These are phyloP conservation scores for Solanum neorickii DNA, from an alignment of 257 asterid genomes.

Conservation along the genomic window DNA sequence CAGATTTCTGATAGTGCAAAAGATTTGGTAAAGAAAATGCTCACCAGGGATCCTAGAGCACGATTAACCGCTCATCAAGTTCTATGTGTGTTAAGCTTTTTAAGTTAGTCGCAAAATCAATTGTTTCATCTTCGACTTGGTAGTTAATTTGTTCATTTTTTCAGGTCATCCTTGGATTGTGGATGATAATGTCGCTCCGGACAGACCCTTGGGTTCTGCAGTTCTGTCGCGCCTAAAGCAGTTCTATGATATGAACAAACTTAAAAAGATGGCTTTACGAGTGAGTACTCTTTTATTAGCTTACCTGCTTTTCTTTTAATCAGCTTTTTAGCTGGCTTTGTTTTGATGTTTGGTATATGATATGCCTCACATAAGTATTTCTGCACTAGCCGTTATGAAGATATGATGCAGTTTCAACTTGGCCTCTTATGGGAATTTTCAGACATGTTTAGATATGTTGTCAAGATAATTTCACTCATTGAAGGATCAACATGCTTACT, in stretches of 20 bases:
- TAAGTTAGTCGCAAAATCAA: neutral
- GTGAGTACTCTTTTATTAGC: constrained; percentile 19
- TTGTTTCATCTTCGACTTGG: neutral
- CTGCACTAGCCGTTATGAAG: neutral
- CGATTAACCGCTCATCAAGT: constrained; percentile 83
- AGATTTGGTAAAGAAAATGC: constrained; percentile 78
- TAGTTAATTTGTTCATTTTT: neutral
- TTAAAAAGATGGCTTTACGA: constrained; percentile 93
- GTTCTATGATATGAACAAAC: constrained; percentile 92
- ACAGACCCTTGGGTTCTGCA: constrained; percentile 88
- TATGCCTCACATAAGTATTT: neutral
- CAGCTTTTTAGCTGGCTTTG: neutral
- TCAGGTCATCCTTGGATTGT: constrained; percentile 97
- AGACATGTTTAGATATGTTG: neutral
- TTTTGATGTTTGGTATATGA: neutral
- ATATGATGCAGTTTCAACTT: neutral
- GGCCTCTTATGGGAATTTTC: neutral
- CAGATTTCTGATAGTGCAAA: constrained; percentile 83
- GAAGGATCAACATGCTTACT: neutral
- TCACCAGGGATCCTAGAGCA: constrained; percentile 56
- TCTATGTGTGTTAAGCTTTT: constrained; percentile 38
- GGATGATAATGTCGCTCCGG: constrained; percentile 88
- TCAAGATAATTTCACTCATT: neutral
- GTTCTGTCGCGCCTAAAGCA: constrained; percentile 79
- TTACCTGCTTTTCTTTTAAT: neutral